Percentiles rank a stretch among this genome's conserved stretches.
Evolutionary conservation across 305 asterid genomes (phyloP).

Genomic region (Solanum hybrid): DNA sequence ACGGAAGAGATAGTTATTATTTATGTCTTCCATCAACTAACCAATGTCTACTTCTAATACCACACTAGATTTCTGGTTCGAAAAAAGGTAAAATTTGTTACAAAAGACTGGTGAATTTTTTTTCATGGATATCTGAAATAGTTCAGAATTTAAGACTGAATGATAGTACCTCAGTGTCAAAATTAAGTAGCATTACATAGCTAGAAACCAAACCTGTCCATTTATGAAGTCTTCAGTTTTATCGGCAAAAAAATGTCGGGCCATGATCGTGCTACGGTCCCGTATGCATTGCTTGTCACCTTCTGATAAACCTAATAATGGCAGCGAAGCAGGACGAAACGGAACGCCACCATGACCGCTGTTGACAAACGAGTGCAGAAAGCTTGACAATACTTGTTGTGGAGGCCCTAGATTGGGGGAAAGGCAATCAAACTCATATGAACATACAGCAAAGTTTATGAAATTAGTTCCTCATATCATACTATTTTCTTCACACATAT

Average conservation of each 20-base stretch:
- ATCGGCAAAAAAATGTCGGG: constrained; percentile 96
- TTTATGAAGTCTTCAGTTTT: constrained; percentile 84
- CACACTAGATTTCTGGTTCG: not conserved
- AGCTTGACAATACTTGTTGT: constrained; percentile 84
- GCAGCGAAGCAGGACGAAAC: constrained; percentile 79
- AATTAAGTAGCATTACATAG: constrained; percentile 4
- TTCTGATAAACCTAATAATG: constrained; percentile 85
- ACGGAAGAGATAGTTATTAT: not conserved
- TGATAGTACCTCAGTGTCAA: not conserved
- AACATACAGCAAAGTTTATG: not conserved
- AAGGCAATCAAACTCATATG: not conserved
- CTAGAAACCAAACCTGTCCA: constrained; percentile 56
- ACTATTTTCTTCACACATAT: not conserved
- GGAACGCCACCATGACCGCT: constrained; percentile 70
- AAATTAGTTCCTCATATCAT: not conserved
- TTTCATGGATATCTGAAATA: not conserved
- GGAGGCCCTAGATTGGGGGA: constrained; percentile 70
- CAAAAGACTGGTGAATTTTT: not conserved
- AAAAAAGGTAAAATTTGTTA: not conserved
- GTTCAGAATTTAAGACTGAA: not conserved
- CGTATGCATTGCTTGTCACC: constrained; percentile 97
- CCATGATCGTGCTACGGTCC: constrained; percentile 98
- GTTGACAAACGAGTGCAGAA: constrained; percentile 92
- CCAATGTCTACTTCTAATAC: not conserved
- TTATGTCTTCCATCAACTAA: not conserved